Evolutionary conservation across 257 asterid genomes (phyloP).

Genomic region (Lycium barbarum): DNA sequence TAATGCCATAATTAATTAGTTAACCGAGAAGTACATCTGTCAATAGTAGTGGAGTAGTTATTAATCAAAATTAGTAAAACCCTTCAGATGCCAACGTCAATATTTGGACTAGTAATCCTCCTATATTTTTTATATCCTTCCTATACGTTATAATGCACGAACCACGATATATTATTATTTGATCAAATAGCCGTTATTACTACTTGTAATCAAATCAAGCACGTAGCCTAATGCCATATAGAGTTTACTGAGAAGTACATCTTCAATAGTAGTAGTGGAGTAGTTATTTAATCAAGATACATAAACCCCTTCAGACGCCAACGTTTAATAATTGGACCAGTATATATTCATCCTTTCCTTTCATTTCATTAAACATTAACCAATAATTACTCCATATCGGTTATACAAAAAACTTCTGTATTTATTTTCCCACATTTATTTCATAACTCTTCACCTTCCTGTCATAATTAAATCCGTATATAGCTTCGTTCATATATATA

Average conservation of each 20-base stretch:
- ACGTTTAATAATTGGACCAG: not conserved
- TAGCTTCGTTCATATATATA: not conserved
- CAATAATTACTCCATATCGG: not conserved
- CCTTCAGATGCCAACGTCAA: not conserved
- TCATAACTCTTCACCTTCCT: constrained; percentile 27
- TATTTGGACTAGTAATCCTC: not conserved
- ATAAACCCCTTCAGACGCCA: not conserved
- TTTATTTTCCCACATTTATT: not conserved
- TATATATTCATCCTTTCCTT: not conserved
- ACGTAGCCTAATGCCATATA: not conserved
- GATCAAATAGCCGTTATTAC: not conserved
- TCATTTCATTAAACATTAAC: not conserved
- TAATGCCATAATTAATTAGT: not conserved
- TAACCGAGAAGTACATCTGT: not conserved
- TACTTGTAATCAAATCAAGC: not conserved
- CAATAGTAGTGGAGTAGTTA: not conserved
- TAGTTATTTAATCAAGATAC: not conserved
- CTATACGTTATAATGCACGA: not conserved
- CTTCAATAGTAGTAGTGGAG: not conserved
- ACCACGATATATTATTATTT: not conserved
- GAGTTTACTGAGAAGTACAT: not conserved
- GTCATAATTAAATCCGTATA: not conserved
- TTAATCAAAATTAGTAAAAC: not conserved
- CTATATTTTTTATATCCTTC: no score
- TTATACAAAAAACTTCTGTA: not conserved